Percentiles rank a stretch among this genome's conserved stretches.
These are phyloP conservation scores for Curvularia sp. DNA, from an alignment of 2,329 filamentous ascomycete species.

Conservation along the genomic window DNA sequence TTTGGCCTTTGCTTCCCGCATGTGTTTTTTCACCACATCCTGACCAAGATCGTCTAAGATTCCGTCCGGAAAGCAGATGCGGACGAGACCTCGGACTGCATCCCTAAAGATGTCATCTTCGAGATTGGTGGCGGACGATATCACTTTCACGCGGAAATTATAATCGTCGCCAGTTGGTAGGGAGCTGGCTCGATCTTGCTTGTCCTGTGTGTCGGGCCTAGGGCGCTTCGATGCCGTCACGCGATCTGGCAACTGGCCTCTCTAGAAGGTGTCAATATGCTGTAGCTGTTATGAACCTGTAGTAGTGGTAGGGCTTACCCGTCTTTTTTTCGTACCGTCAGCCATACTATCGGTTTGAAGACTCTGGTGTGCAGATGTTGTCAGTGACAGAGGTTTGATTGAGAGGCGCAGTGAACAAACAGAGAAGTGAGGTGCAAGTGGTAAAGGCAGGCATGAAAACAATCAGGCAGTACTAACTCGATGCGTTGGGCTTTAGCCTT, in stretches of 20 bases:
- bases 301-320: background rate
- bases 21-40: constrained; percentile 30
- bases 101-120: constrained; percentile 32
- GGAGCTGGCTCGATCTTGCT: background rate
- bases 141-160: constrained; percentile 34
- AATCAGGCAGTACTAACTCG: background rate
- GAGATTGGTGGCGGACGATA: constrained; percentile 19
- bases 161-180: constrained; percentile 32
- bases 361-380: background rate
- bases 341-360: constrained; percentile 10
- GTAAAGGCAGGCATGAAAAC: background rate
- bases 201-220: background rate
- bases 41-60: constrained; percentile 34
- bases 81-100: constrained; percentile 35
- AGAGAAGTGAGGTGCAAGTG: background rate
- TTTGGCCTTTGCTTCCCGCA: constrained; percentile 27
- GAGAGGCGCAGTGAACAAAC: background rate
- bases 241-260: constrained; percentile 1
- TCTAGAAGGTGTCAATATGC: constrained; percentile 2
- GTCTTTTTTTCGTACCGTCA: constrained; percentile 12
- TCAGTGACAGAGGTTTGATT: background rate
- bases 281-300: no score
- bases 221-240: constrained; percentile 6
- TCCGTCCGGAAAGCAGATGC: constrained; percentile 38
- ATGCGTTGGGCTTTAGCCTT: background rate